phyloP scores from a whole-genome alignment of 495 filamentous ascomycete genomes.

The Neurospora sp. region DNA sequence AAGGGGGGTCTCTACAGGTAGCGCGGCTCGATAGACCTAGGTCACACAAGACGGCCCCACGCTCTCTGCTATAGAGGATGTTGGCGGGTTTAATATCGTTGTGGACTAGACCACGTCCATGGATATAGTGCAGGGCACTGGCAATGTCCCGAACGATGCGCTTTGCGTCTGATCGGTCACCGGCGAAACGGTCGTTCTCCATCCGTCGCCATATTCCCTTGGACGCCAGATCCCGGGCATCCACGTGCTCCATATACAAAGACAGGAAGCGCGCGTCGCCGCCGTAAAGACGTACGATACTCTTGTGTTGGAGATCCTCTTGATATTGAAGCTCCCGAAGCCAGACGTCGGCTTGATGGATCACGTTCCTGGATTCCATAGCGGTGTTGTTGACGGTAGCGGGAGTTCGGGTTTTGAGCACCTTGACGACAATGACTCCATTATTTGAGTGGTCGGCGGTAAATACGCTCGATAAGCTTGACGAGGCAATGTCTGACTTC shows the following conservation, averaged over 20 bases:
- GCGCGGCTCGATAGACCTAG: conserved; percentile 34
- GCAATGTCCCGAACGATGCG: conserved; percentile 38
- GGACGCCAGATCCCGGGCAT: conserved; percentile 33
- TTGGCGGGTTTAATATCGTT: conserved; percentile 45
- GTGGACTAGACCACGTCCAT: conserved; percentile 33
- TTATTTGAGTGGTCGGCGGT: conserved; percentile 36
- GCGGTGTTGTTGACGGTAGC: conserved; percentile 23
- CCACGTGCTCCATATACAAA: conserved; percentile 43
- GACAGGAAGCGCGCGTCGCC: conserved; percentile 40
- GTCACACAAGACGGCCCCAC: conserved; percentile 41
- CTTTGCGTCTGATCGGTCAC: conserved; percentile 27
- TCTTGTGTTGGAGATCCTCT: conserved; percentile 35
- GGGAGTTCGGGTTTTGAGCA: conserved; percentile 34
- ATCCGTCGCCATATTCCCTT: conserved; percentile 29
- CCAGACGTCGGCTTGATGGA: conserved; percentile 41
- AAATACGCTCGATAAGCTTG: conserved; percentile 37
- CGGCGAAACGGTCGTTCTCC: conserved; percentile 30
- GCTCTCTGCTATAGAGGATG: conserved; percentile 40
- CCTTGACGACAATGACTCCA: conserved; percentile 38
- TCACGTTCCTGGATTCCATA: conserved; percentile 33
- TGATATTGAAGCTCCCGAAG: conserved; percentile 39
- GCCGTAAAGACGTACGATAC: conserved; percentile 37
- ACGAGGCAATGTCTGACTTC: conserved; percentile 33
- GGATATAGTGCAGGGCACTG: conserved; percentile 36
- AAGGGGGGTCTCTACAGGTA: conserved; percentile 19